Percentiles rank a stretch among this genome's conserved stretches.
phyloP scores from a whole-genome alignment of 495 filamentous ascomycete genomes.

The Choiromyces venosus region DNA sequence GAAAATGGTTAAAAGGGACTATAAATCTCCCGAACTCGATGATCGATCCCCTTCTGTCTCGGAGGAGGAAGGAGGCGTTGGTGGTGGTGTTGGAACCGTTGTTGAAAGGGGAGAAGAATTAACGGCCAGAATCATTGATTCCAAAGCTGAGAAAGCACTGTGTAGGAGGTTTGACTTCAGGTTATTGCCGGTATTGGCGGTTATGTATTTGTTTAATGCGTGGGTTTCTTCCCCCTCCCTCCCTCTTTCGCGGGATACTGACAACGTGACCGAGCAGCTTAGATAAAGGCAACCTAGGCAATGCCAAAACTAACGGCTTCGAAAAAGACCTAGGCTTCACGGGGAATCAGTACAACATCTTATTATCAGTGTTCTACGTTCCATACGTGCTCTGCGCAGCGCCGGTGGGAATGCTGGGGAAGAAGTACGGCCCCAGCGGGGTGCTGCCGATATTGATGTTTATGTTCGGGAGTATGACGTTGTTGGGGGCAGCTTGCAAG shows the following conservation, averaged over 20 bases:
- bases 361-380: constrained; percentile 70
- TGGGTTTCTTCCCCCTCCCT: constrained; percentile 1
- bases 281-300: constrained; percentile 65
- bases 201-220: constrained; percentile 53
- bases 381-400: constrained; percentile 68
- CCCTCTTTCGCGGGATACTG: constrained; percentile 46
- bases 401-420: constrained; percentile 61
- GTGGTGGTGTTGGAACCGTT: neutral
- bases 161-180: constrained; percentile 61
- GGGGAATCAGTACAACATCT: constrained; percentile 62
- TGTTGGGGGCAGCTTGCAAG: constrained; percentile 51
- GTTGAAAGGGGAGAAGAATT: constrained; percentile 16
- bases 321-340: constrained; percentile 54
- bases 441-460: constrained; percentile 67
- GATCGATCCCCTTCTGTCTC: constrained; percentile 10
- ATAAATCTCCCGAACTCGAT: constrained; percentile 1
- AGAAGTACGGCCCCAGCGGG: constrained; percentile 58
- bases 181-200: constrained; percentile 57
- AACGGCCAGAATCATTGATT: constrained; percentile 42
- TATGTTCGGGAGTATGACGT: constrained; percentile 57
- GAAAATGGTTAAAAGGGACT: constrained; percentile 10
- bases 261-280: constrained; percentile 52
- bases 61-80: neutral
- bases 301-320: constrained; percentile 57
- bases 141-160: constrained; percentile 54